Base-by-base conservation (phyloP, 1,284 basidiomycete genomes). In the Grifola frondosa region DNA sequence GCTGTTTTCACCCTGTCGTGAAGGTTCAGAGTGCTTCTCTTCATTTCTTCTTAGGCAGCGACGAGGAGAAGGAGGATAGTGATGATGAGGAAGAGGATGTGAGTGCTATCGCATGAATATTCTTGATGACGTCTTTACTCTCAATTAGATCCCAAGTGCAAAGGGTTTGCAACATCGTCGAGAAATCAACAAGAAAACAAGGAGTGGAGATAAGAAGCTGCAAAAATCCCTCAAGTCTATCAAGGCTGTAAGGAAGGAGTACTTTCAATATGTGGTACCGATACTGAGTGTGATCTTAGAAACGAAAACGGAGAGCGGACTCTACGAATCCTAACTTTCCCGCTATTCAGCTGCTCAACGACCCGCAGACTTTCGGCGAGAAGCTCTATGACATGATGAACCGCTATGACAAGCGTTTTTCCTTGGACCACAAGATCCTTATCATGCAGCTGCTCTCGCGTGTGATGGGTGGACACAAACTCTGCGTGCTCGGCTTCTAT, bases 401-500 rank as follows among this genome's bases (percentile, higher is more conserved):
- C 60, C 79, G 78, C 31, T 84, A 95, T 65, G 95, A 97, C 76
- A 97, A 95, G 66, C 84, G 88, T 13, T 93, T 90, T 63, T 88
- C 91, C 16, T 80, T 99, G 53, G 95, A 98, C 56, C 96, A 98
- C 76, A 98, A 97, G 70, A 88, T 99, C 47, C 78, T 98, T 51
- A 78, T 97, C 61, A 97, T 99, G 92, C 94, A 98, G 64, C 85
- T 99, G 29, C 80, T 99, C 37, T 90, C 91, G n/a, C 84, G 97
- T 37, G 88, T 98, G 40, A 96, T 95, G 82, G 90, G 92, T 28
- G 71, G 80, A 2, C 96, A 99, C 73, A 94, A 95, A 65, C 83
- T 97, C 46, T 93, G 87, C 62, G 84, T 99, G 25, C 84, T 99
- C 37, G 81, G 87, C n/a, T 97, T 98, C 71, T 99, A 99, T 74